A percentile compares a stretch with the other conserved stretches of the same genome.
Evolutionary conservation across 2,329 filamentous ascomycete species (phyloP).

Genomic region (Sclerotinia borealis): DNA sequence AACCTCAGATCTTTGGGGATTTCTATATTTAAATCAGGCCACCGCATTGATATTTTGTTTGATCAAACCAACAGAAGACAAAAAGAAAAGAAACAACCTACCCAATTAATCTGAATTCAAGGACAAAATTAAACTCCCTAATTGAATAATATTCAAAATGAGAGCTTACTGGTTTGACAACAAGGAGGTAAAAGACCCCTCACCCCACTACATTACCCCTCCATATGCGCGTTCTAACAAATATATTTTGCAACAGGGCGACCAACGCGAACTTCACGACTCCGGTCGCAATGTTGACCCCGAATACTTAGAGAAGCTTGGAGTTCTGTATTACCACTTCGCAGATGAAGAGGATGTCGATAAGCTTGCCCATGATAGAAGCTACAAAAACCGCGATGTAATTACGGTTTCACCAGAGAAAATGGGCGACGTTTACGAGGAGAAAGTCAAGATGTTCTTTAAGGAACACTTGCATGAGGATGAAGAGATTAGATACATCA

Average conservation of each 20-base stretch:
- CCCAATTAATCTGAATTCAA: not conserved
- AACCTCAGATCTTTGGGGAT: not conserved
- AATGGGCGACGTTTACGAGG: conserved; percentile 84
- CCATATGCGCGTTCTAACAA: conserved; percentile 15
- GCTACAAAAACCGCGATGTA: conserved; percentile 93
- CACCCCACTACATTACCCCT: conserved; percentile 4
- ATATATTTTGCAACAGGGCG: conserved; percentile 53
- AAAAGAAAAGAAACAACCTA: not conserved
- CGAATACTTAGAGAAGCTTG: conserved; percentile 63
- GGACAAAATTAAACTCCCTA: not conserved
- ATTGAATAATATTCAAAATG: conserved; percentile 41
- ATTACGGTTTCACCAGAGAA: conserved; percentile 80
- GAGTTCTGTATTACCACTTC: conserved; percentile 72
- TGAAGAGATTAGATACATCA: conserved; percentile 94
- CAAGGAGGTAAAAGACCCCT: conserved; percentile 42
- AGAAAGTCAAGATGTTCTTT: conserved; percentile 92
- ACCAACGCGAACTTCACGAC: conserved; percentile 88
- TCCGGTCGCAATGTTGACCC: conserved; percentile 64
- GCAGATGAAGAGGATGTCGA: conserved; percentile 63
- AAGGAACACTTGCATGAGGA: conserved; percentile 95
- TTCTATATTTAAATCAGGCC: not conserved
- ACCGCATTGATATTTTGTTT: not conserved
- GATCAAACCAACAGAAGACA: not conserved
- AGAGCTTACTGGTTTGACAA: conserved; percentile 69
- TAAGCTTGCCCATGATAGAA: conserved; percentile 63